Conservation (phyloP, 1,284 basidiomycete species). For the Naganishia albida region DNA sequence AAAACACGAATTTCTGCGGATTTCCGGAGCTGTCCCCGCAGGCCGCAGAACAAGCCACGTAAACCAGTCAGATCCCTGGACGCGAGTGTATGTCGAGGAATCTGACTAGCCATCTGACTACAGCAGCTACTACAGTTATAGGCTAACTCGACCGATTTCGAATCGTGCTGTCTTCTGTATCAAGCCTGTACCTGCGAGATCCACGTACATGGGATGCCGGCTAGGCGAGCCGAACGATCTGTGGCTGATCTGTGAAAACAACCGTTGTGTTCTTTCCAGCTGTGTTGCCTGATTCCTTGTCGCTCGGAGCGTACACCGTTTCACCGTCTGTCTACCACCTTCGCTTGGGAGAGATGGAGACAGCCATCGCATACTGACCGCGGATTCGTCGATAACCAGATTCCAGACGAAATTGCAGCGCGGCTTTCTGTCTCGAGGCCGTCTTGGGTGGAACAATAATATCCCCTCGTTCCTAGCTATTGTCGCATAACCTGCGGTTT, state of each 20-base stretch:
- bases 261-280: background rate
- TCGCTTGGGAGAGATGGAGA: too few species aligned
- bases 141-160: background rate
- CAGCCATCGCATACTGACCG: too few species aligned
- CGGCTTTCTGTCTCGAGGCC: too few species aligned
- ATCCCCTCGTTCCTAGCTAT: too few species aligned
- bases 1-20: background rate
- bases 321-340: background rate
- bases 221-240: background rate
- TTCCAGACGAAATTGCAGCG: too few species aligned
- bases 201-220: background rate
- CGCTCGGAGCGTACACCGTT: slow-evolving; percentile 1
- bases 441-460: too few species aligned
- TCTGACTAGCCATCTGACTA: background rate
- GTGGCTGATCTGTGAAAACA: background rate
- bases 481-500: too few species aligned
- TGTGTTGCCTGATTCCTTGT: background rate
- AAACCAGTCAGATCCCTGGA: background rate
- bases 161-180: background rate
- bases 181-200: too few species aligned
- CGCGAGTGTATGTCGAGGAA: too few species aligned
- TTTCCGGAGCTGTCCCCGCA: background rate
- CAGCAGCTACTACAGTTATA: background rate
- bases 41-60: background rate
- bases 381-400: too few species aligned